Evolutionary conservation across 164 flowering plant species (phyloP), one percentile per base, ranked within the genome.

Genomic region (Vitis amurensis): DNA sequence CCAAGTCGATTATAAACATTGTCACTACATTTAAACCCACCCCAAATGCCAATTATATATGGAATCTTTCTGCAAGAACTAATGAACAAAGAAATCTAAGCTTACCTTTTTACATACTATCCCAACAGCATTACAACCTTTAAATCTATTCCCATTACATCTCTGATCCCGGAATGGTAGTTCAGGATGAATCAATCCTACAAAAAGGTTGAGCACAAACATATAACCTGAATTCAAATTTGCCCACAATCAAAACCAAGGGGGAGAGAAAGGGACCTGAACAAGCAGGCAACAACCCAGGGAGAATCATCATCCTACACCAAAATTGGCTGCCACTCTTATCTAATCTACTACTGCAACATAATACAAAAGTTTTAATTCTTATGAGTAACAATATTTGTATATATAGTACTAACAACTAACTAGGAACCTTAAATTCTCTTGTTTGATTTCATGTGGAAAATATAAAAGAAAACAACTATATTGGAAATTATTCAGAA

Each of bases 171-270:
- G 7, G 6, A 3, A 29, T 11, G 59, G 64, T 58, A 19, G 55
- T 57, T 65, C 50, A 17, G 27, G 48, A 70, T 8, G 48, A 65
- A 50, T 52, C 63, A 71, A 50, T 64, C 69, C 74, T 71, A 31
- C 29, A 55, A 61, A 27, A 47, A 58, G 5, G 5, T 7, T 1
- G 49, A 64, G 4, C 13, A 44, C 15, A 55, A 63, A 70, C 44
- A 44, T 14, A 11, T 4, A 69, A 30, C 1, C 37, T 37, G 44
- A 37, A 37, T 37, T 37, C 44, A 37, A 37, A 37, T 37, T 37
- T 37, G 44, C 5, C 0, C 7, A 37, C 44, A 37, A 37, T 37
- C 44, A 37, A 37, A 37, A 37, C 44, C 23, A 1, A 70, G 47
- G 12, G 17, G 50, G 55, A 27, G 70, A 16, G 16, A 58, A 14